phyloP scores from a whole-genome alignment of 331 rosid genomes.

The Phaseolus coccineus region DNA sequence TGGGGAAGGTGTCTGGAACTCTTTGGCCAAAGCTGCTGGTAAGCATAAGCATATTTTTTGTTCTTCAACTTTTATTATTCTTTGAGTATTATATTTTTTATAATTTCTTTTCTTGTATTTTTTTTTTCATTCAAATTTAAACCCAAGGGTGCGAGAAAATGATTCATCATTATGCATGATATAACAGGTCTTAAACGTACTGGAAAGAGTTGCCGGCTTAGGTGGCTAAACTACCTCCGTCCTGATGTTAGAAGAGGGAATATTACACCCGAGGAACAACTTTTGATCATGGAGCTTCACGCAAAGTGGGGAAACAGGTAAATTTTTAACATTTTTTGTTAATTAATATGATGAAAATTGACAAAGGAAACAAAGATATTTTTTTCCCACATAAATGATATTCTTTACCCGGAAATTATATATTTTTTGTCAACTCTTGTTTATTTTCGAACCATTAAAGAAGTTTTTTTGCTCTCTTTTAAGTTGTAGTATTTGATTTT shows the following conservation, averaged over 20 bases:
- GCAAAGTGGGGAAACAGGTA: conserved; percentile 99
- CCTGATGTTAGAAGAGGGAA: conserved; percentile 97
- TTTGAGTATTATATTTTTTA: not conserved
- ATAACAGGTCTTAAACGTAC: conserved; percentile 85
- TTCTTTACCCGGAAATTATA: not conserved
- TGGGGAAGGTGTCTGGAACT: conserved; percentile 99
- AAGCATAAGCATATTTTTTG: conserved; percentile 34
- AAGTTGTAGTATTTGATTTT: conserved; percentile 37
- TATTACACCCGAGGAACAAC: conserved; percentile 92
- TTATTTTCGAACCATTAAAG: conserved; percentile 29
- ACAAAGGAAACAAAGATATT: not conserved
- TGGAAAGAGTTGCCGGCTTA: conserved; percentile 93
- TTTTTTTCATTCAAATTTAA: not conserved
- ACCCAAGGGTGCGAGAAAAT: conserved; percentile 36
- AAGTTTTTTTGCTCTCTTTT: conserved; percentile 11
- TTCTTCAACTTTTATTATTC: not conserved
- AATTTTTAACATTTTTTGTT: not conserved
- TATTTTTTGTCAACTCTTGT: not conserved
- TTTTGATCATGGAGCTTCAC: conserved; percentile 93
- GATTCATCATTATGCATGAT: not conserved
- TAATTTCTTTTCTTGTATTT: not conserved
- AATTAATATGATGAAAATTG: conserved; percentile 9
- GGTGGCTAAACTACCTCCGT: conserved; percentile 98
- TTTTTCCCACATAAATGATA: not conserved
- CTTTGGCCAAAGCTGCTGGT: conserved; percentile 96